Base-by-base conservation (phyloP, 2,329 filamentous ascomycete species). In the Mycogone perniciosa region DNA sequence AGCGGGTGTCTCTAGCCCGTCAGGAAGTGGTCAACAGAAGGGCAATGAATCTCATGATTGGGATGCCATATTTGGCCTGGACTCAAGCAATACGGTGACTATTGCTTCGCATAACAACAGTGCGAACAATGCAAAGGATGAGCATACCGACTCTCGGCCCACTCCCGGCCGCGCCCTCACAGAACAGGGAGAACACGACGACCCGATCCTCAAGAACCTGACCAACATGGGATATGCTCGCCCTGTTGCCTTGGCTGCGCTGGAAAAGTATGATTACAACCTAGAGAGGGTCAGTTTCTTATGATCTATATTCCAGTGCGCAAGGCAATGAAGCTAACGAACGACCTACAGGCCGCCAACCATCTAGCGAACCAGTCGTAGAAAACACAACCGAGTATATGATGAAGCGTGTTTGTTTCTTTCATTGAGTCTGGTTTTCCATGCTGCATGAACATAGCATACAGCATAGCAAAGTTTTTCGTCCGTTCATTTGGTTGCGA, bases 211-310 rank as follows among this genome's bases (percentile, higher is more conserved):
- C 58, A 95, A 95, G 75, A 85, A 90, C 59, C 68, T 97, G 63
- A 95, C 89, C 1, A 79, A 81, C 7, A 96, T 97, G 90, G 92
- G 92, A 0, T 97, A 95, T 65, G 71, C 82, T 4, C 78, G 92
- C 31, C 73, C 76, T 6, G 83, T 88, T 46, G 87, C 89, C 11
- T 72, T 96, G 34, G 76, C 76, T 45, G 92, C 93, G 27, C 72
- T 97, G 64, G 92, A 97, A 75, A 91, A 92, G 68, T 96, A 88
- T 66, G 90, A 97, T 71, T 96, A 97, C 71, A 93, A 96, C 67
- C 79, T 96, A 65, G 90, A 96, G 70, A 89, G 88, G 81, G 92
- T 96, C 72, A 72, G 83, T 74, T 26, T 7, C 31, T 6, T 11
- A n/a, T 6, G 37, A 26, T 31, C 7, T 44, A 45, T 7, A 9